Percentiles rank a stretch among this genome's conserved stretches.
phyloP scores from a whole-genome alignment of 2,329 filamentous ascomycete genomes.

The Aspergillus transmontanensis region DNA sequence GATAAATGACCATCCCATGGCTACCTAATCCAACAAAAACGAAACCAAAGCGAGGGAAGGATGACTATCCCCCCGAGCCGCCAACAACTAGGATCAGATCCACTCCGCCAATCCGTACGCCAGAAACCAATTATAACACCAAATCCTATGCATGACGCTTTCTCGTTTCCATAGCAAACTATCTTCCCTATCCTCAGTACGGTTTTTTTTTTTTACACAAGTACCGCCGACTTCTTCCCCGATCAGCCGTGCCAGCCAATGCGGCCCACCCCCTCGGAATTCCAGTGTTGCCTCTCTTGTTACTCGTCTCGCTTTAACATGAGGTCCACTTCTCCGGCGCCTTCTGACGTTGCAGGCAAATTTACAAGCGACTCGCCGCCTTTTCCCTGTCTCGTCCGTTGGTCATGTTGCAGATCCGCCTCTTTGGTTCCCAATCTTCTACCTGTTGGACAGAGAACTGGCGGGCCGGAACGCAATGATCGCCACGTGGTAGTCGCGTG shows the following conservation, averaged over 20 bases:
- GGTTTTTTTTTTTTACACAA: neutral
- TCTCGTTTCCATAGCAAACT: constrained; percentile 3
- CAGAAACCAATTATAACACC: constrained; percentile 6
- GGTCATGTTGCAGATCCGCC: constrained; percentile 5
- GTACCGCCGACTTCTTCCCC: neutral
- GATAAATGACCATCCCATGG: neutral
- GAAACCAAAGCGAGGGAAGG: neutral
- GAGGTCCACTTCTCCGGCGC: neutral
- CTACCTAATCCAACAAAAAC: neutral
- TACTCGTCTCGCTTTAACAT: neutral
- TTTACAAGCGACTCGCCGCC: neutral
- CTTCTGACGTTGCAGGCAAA: constrained; percentile 1
- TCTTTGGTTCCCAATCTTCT: neutral
- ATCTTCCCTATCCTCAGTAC: neutral
- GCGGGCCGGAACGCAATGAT: constrained; percentile 8
- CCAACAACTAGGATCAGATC: neutral
- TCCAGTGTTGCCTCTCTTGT: neutral
- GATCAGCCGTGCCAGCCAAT: neutral
- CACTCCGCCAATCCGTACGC: constrained; percentile 4
- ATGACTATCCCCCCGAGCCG: neutral
- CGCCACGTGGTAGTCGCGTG: constrained; percentile 12
- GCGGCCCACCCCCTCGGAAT: neutral
- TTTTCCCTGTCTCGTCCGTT: neutral
- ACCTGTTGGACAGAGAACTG: constrained; percentile 4
- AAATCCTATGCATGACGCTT: constrained; percentile 5